Base-by-base conservation (phyloP, 2,329 filamentous ascomycete species). In the Raffaelea albimanens region DNA sequence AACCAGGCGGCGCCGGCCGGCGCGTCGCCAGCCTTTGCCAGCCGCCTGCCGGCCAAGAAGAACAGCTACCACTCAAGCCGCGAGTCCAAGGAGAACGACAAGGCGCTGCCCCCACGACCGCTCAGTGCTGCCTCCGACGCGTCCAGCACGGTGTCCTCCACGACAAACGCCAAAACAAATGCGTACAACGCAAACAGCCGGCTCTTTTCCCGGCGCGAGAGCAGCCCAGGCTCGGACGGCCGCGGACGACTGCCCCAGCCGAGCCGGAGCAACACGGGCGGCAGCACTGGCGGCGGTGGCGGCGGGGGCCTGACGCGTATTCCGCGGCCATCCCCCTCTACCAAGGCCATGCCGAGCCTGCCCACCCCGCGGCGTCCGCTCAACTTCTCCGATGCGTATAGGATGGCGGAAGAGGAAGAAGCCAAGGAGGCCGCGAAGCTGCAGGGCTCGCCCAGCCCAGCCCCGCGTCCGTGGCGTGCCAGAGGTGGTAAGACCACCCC, bases 371-470 rank as follows among this genome's bases (percentile, higher is more conserved):
- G 46, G 2, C 60, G 61, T 23, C 62, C 61, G 5, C 61, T 74
- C 3, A 66, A 65, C 3, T 55, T 75, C 18, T 53, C 60, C 16
- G 70, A 75, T 40, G 70, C 71, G 7, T 71, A 66, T 54, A 56
- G 54, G 36, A 55, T 64, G 56, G 64, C 60, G n/a, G 62, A 65
- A 46, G 62, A 64, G 31, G 59, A 59, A 29, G 56, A 52, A n/a
- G 53, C 59, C 23, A 50, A 42, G 18, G 46, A 40, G 13, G 50
- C 50, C 8, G 52, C 45, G 9, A 51, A 47, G 8, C 49, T 47
- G 2, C 48, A 53, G 50, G 72, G 66, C 18, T 75, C 72, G 2
- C 73, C 73, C 1, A 76, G 73, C 47, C 73, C 73, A 1, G 73
- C 73, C 1, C 73, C 73, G 2, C 62, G 73, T 29, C 56, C 63